phyloP scores from a whole-genome alignment of 495 filamentous ascomycete species.

The Viridothelium virens region DNA sequence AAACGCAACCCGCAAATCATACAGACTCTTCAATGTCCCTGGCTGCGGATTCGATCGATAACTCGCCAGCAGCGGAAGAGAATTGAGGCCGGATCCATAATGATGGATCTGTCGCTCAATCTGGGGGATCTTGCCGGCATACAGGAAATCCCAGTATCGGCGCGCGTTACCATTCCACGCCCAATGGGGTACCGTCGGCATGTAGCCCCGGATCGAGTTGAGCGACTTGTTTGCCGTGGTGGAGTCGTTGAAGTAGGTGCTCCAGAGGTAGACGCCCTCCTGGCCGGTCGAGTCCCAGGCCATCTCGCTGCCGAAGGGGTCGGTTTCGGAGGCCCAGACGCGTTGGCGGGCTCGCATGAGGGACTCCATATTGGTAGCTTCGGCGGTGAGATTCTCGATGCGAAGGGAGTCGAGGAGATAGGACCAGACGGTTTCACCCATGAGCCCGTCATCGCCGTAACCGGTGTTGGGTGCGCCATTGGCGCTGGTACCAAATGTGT shows the following conservation, averaged over 20 bases:
- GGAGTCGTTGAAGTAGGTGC: conserved; percentile 41
- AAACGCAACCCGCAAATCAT: conserved; percentile 41
- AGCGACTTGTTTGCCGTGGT: conserved; percentile 41
- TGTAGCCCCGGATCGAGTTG: conserved; percentile 44
- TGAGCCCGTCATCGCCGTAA: conserved; percentile 40
- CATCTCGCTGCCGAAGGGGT: conserved; percentile 49
- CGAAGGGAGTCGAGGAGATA: conserved; percentile 42
- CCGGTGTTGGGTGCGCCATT: conserved; percentile 28
- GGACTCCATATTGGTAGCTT: conserved; percentile 35
- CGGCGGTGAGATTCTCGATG: conserved; percentile 34
- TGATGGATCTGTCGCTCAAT: conserved; percentile 51
- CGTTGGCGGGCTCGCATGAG: conserved; percentile 40
- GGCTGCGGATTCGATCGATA: conserved; percentile 36
- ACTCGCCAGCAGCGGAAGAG: conserved; percentile 41
- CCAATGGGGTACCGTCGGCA: conserved; percentile 47
- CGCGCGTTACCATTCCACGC: conserved; percentile 49
- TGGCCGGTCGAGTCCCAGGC: conserved; percentile 51
- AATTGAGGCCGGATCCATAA: conserved; percentile 48
- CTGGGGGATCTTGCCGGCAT: conserved; percentile 43
- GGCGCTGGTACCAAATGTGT: conserved; percentile 20
- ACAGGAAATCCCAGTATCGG: conserved; percentile 47
- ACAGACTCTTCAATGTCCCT: conserved; percentile 6
- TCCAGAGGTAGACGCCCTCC: conserved; percentile 50
- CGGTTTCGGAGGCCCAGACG: conserved; percentile 37
- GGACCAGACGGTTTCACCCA: conserved; percentile 48